These are phyloP conservation scores for Flaveria ramosissima DNA, from an alignment of 129 eudicot genomes.

Conservation along the genomic window DNA sequence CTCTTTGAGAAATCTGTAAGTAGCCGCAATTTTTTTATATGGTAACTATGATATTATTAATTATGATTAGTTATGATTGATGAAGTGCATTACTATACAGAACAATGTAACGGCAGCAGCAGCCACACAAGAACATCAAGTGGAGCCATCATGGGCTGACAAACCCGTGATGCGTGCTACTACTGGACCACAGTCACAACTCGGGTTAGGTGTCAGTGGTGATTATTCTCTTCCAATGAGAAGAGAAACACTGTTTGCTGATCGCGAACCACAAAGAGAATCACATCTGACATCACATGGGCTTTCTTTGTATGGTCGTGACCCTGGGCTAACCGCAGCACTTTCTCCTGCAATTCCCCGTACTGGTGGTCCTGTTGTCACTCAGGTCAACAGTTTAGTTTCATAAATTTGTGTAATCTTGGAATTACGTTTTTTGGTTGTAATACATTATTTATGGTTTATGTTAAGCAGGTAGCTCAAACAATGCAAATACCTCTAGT, in stretches of 20 bases:
- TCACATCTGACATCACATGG: constrained; percentile 46
- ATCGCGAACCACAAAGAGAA: constrained; percentile 70
- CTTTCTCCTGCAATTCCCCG: constrained; percentile 54
- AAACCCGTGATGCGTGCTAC: constrained; percentile 45
- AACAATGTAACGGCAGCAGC: constrained; percentile 38
- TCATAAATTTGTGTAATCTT: background rate
- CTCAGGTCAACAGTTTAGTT: constrained; percentile 55
- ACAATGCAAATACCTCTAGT: constrained; percentile 84
- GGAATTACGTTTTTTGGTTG: constrained; percentile 10
- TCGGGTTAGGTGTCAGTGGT: constrained; percentile 35
- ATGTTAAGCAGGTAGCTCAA: constrained; percentile 54
- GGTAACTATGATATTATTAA: background rate
- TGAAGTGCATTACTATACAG: constrained; percentile 35
- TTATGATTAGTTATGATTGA: background rate
- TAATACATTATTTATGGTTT: constrained; percentile 13
- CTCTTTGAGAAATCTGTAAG: constrained; percentile 79
- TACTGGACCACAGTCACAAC: constrained; percentile 29
- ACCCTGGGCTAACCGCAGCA: constrained; percentile 45
- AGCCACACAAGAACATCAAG: constrained; percentile 48
- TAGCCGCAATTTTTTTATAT: background rate
- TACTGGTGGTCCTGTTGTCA: constrained; percentile 58
- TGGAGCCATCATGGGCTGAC: constrained; percentile 69
- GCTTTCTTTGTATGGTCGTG: constrained; percentile 63
- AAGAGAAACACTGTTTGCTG: constrained; percentile 59
- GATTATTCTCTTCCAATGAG: constrained; percentile 54